Conservation (phyloP, 495 filamentous ascomycete species). For the Aspergillus conjunctus region DNA sequence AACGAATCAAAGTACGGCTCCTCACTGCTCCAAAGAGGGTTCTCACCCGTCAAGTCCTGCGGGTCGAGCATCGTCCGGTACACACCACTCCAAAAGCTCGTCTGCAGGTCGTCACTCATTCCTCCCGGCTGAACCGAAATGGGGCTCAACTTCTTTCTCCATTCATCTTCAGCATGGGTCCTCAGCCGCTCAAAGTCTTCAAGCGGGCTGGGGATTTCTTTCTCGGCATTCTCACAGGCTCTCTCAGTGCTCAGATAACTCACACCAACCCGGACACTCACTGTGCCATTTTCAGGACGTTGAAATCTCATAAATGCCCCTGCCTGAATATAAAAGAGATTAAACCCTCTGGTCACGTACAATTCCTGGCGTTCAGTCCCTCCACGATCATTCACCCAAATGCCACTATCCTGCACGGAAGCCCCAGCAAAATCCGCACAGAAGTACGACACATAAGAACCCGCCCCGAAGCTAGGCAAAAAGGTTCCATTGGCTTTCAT, state of each 20-base stretch:
- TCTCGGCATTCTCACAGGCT: constrained; percentile 62
- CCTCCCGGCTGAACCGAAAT: constrained; percentile 46
- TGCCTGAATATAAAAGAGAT: constrained; percentile 44
- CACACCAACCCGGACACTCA: constrained; percentile 67
- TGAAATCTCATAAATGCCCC: constrained; percentile 67
- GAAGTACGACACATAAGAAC: constrained; percentile 64
- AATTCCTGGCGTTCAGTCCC: constrained; percentile 52
- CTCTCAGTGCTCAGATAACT: constrained; percentile 68
- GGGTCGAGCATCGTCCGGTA: constrained; percentile 65
- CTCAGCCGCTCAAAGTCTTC: constrained; percentile 39
- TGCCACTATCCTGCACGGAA: constrained; percentile 42
- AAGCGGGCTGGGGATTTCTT: constrained; percentile 56
- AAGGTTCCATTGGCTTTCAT: constrained; percentile 69
- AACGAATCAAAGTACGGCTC: constrained; percentile 64
- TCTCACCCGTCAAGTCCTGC: constrained; percentile 73
- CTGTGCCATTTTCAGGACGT: constrained; percentile 34
- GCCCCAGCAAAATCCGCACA: constrained; percentile 64
- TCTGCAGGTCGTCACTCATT: constrained; percentile 57
- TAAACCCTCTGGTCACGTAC: constrained; percentile 64
- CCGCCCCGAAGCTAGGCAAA: constrained; percentile 64
- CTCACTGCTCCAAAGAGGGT: constrained; percentile 64
- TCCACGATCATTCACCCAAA: constrained; percentile 45
- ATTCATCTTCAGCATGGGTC: constrained; percentile 45
- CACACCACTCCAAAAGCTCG: constrained; percentile 58
- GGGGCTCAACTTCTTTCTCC: constrained; percentile 57